phyloP scores from a whole-genome alignment of 257 asterid species.

The Buddleja alternifolia region DNA sequence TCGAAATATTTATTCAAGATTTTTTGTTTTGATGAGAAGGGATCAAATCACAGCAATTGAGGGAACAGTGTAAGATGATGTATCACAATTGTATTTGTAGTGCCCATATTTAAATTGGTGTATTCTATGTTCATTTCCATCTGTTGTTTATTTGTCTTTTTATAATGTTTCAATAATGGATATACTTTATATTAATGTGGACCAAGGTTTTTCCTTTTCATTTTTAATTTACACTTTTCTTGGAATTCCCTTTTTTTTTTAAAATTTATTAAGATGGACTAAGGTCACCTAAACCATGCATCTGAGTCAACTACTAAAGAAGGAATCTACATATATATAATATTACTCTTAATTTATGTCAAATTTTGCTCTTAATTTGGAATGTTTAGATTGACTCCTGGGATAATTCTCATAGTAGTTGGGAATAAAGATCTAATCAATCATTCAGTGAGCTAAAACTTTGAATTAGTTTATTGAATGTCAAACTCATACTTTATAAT shows the following conservation, averaged over 20 bases:
- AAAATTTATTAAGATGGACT: constrained; percentile 48
- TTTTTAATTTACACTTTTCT: neutral
- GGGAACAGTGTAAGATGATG: constrained; percentile 6
- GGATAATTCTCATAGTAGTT: constrained; percentile 32
- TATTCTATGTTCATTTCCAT: constrained; percentile 10
- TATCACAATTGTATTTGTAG: constrained; percentile 17
- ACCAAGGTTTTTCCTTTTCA: neutral
- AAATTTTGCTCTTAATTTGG: constrained; percentile 3
- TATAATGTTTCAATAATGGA: constrained; percentile 31
- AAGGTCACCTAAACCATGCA: constrained; percentile 60
- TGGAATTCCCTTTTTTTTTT: neutral
- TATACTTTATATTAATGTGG: constrained; percentile 19
- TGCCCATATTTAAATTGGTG: constrained; percentile 29
- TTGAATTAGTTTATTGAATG: neutral
- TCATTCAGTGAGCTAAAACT: neutral
- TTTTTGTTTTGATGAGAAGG: neutral
- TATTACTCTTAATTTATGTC: constrained; percentile 2
- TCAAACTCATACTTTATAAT: constrained; percentile 1
- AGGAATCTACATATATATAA: neutral
- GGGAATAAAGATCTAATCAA: neutral
- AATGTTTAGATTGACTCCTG: constrained; percentile 4
- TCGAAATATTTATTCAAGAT: neutral
- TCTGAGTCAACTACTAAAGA: constrained; percentile 66
- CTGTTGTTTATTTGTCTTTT: constrained; percentile 34
- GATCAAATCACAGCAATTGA: neutral